Evolutionary conservation across 257 asterid species (phyloP), one percentile per base, ranked within the genome.

Genomic region (Plantago elongata): DNA sequence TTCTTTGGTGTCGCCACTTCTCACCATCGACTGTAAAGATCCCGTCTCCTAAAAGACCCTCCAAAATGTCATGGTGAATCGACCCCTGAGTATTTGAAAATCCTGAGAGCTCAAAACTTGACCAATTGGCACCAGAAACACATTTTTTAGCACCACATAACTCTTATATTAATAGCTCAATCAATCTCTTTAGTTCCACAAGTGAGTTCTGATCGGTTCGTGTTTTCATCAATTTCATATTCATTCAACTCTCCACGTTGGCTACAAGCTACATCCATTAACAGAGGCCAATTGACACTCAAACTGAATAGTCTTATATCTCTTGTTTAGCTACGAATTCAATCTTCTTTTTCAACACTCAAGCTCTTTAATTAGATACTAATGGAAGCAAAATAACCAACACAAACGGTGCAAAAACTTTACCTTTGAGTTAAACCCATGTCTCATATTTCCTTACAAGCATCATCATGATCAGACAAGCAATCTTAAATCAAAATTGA

Each of bases 11-110:
- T 5, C 80, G 74, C 93, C 89, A 84, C 65, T 42, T 78, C 7
- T 82, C 87, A 10, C 88, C 88, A 5, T 82, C 93, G 14, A 84
- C 93, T 0, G 77, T 74, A 44, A 84, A 84, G 58, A 84, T 84
- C 55, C 93, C 93, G 30, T 84, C 93, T 1, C 93, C 93, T 18
- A 84, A 67, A 40, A 82, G 86, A 62, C 71, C 82, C 64, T 82
- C 75, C 70, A 84, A 55, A 67, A 79, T 61, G 56, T 72, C 78
- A 51, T 74, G 78, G 78, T 85, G 81, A 65, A 57, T 72, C 1
- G 75, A 64, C 1, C 89, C 94, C 94, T 84, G 70, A 47, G 50
- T 34, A 48, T 37, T 14, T 27, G 13, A 61, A 15, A 47, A 13
- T 47, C 18, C 29, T 27, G 48, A 62, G 48, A 49, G 9, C 9